phyloP scores from a whole-genome alignment of 257 asterid genomes.

The Primulina tabacum region DNA sequence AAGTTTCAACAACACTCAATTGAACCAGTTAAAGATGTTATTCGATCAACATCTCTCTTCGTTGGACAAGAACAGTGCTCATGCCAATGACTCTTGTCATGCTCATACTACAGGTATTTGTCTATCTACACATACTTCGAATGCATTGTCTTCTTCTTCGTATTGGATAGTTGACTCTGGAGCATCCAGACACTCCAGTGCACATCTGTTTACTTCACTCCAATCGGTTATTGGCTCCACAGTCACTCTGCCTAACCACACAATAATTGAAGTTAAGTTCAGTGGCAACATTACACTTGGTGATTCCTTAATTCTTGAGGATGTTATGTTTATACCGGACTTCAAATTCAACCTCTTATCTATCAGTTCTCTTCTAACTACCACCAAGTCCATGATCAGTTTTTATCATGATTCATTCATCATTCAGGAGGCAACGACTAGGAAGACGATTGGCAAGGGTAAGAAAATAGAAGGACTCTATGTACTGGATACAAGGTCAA shows the following conservation, averaged over 20 bases:
- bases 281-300: neutral
- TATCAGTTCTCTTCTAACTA: neutral
- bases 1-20: too few species aligned
- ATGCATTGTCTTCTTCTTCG: rapidly evolving
- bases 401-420: neutral
- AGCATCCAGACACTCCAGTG: neutral
- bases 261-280: rapidly evolving
- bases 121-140: neutral
- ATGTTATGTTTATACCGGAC: neutral
- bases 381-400: neutral
- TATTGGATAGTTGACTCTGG: neutral
- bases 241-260: neutral
- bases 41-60: too few species aligned
- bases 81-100: rapidly evolving
- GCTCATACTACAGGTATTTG: neutral
- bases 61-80: too few species aligned
- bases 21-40: too few species aligned
- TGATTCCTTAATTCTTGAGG: neutral
- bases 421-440: neutral
- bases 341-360: neutral
- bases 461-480: neutral
- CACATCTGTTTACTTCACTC: neutral
- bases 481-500: neutral
- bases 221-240: neutral
- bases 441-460: neutral